Evolutionary conservation across 164 flowering plant species (phyloP).

Genomic region (Vitis riparia): DNA sequence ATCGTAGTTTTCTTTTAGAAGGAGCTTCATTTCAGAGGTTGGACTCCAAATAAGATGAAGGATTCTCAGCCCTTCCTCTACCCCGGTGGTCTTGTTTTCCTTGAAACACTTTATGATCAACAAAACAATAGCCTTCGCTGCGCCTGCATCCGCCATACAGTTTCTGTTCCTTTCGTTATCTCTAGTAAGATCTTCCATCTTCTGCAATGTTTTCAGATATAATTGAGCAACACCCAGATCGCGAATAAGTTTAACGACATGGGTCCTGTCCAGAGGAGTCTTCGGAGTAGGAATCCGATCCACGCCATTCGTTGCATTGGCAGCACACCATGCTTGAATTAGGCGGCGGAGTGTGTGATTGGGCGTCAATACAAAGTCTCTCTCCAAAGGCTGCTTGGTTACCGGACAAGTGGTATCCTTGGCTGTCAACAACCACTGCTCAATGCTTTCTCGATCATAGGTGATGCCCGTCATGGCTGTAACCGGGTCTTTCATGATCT

Average conservation of each 20-base stretch:
- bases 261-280: conserved; percentile 22
- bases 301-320: conserved; percentile 23
- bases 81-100: conserved; percentile 10
- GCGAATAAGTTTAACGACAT: conserved; percentile 28
- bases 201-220: conserved; percentile 14
- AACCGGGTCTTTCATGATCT: conserved; percentile 70
- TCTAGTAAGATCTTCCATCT: conserved; percentile 23
- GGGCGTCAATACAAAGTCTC: conserved; percentile 36
- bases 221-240: conserved; percentile 5
- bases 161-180: conserved; percentile 28
- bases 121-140: conserved; percentile 20
- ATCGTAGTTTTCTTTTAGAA: conserved; percentile 13
- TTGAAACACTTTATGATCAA: conserved; percentile 25
- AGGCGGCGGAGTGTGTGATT: conserved; percentile 56
- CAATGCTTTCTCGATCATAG: conserved; percentile 60
- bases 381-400: conserved; percentile 46
- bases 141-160: conserved; percentile 37
- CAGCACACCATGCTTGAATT: conserved; percentile 52
- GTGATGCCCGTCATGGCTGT: conserved; percentile 57
- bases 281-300: conserved; percentile 46
- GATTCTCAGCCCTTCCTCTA: conserved; percentile 31
- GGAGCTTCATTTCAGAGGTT: conserved; percentile 8
- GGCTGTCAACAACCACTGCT: conserved; percentile 40
- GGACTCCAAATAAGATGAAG: conserved; percentile 28
- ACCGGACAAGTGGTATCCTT: conserved; percentile 42